A percentile compares a stretch with the other conserved stretches of the same genome.
phyloP scores from a whole-genome alignment of 805 yeast genomes.

The Yarrowia divulgata region DNA sequence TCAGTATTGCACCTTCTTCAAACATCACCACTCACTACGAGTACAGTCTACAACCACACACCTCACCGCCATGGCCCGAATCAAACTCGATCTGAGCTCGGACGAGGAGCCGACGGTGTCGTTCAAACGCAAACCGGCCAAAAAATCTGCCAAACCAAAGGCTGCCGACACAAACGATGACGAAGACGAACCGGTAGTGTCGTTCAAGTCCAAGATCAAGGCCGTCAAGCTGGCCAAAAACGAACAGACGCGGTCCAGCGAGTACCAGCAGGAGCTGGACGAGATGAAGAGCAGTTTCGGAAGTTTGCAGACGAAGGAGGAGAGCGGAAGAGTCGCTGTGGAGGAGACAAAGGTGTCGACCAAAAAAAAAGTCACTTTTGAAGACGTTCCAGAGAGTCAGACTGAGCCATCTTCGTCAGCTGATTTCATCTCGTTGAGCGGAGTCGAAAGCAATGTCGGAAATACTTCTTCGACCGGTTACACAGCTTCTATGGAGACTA shows the following conservation, averaged over 20 bases:
- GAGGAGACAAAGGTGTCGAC: no score
- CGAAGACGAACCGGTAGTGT: slow-evolving; percentile 9
- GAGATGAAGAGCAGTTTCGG: slow-evolving; percentile 22
- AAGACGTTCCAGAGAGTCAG: not conserved
- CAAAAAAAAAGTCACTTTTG: slow-evolving; percentile 17
- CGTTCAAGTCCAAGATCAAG: slow-evolving; percentile 31
- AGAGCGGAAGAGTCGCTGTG: not conserved
- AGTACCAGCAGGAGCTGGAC: slow-evolving; percentile 34
- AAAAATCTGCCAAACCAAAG: not conserved
- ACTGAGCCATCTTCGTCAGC: not conserved
- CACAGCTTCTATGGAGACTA: not conserved
- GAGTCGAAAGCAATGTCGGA: not conserved
- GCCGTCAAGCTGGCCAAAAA: slow-evolving; percentile 20
- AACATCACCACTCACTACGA: not conserved
- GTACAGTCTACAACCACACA: no score
- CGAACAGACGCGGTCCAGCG: not conserved
- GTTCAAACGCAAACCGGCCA: slow-evolving; percentile 20
- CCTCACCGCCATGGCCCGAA: slow-evolving; percentile 15
- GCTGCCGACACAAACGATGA: not conserved
- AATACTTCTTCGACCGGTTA: not conserved
- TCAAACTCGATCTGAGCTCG: slow-evolving; percentile 34
- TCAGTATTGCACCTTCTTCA: no score
- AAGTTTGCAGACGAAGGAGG: not conserved
- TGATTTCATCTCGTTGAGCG: slow-evolving; percentile 14
- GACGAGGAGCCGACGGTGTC: slow-evolving; percentile 34